Evolutionary conservation across 768 basidiomycete species (phyloP), one percentile per base, ranked within the genome.

Genomic region (Pulveroboletus sp.): DNA sequence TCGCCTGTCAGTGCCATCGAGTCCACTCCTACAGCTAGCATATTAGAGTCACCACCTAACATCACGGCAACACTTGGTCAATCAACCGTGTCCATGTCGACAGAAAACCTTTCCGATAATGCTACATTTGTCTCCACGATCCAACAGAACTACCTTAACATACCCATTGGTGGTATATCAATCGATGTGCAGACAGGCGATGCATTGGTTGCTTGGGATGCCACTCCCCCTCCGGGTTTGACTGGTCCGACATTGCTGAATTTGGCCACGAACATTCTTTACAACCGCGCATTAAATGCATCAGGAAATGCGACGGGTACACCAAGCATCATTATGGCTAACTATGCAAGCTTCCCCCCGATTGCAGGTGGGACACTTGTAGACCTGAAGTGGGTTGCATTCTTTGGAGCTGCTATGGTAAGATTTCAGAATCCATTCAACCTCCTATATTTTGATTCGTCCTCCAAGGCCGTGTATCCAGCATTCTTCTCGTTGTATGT

Each of bases 401-500:
- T 89, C 69, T 89, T 84, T 62, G 82, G 81, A 18, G 82, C 80
- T 31, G 74, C 77, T 1, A 85, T 89, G 84, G 86, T 86, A 50
- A 36, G 77, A 5, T 15, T 24, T 32, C 27, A 6, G 5, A 1
- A 6, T 17, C n/a, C 3, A 24, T 7, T 0, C 1, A 5, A 21
- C 40, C 9, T 36, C 21, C 46, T n/a, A 3, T 39, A 10, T 47
- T 17, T 14, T 48, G 11, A 54, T 39, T 36, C 26, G 32, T 24
- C 38, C 14, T 43, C 39, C 8, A 13, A 87, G 84, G 74, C 84
- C 10, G 82, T 87, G 1, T 90, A 78, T 60, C 86, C 89, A n/a
- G 88, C 88, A 4, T 91, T 91, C 70, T 89, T 81, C 57, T 77
- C 85, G 9, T 64, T 91, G 13, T 91, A 91, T 63, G 86, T 88